Evolutionary conservation across 495 filamentous ascomycete genomes (phyloP), one percentile per base, ranked within the genome.

Genomic region (Aspergillus bertholletiae): DNA sequence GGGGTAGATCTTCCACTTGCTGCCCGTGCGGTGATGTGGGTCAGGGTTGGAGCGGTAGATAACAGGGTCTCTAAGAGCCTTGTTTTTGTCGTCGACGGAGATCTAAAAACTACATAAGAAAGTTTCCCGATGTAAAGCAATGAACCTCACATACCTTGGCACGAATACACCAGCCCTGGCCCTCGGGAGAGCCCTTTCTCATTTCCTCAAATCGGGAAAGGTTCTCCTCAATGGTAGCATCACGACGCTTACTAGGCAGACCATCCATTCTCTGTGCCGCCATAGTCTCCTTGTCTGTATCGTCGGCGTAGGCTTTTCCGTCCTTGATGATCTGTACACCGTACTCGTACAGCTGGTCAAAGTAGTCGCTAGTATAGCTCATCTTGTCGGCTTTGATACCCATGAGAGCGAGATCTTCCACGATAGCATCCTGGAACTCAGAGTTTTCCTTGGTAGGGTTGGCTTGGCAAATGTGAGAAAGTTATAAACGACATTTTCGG

Each of bases 401-500:
- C 82, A 97, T 88, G 24, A 95, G 74, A 2, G 82, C 84, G 24
- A 94, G 79, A 67, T 97, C 92, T 72, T 92, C 85, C 17, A 96
- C 70, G 53, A 97, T 96, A 2, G 90, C 80, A 73, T 95, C 87
- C 59, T 96, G 83, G 74, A 88, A 97, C 73, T 96, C 92, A 66
- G 90, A 79, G 74, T 92, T 93, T 75, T 97, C 92, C 61, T 96
- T 96, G 34, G 84, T 82, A 12, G 92, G 92, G 71, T 97, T 97
- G 43, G 92, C 37, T 40, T 18, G 2, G 20, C 9, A 34, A 12
- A 34, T 34, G 30, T 34, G 30, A 34, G 30, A 34, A 34, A 12
- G 30, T 34, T 13, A 34, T 34, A 6, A 34, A 34, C n/a, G 12
- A 34, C 7, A 11, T 2, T 2, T 7, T 13, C 7, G 30, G 13